phyloP scores from a whole-genome alignment of 1,139 yeast species.

The Suhomyces guaymorum region DNA sequence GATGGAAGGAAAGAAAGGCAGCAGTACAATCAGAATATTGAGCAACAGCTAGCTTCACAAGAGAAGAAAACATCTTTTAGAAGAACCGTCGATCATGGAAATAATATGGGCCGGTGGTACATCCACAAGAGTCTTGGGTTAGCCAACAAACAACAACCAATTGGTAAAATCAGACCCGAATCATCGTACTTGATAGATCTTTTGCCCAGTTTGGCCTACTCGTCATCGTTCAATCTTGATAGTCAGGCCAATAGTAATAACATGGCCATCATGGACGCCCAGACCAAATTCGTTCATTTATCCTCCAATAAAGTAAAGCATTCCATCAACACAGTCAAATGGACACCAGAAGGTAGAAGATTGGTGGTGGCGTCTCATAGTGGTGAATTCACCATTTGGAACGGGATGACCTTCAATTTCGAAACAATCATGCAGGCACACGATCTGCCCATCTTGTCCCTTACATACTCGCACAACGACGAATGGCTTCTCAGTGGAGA shows the following conservation, averaged over 20 bases:
- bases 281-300: slow-evolving; percentile 85
- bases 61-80: slow-evolving; percentile 62
- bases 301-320: slow-evolving; percentile 90
- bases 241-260: slow-evolving; percentile 35
- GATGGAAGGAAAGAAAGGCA: slow-evolving; percentile 5
- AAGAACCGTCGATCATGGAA: slow-evolving; percentile 87
- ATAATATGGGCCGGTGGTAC: slow-evolving; percentile 74
- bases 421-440: slow-evolving; percentile 99
- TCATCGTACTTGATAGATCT: slow-evolving; percentile 71
- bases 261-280: slow-evolving; percentile 57
- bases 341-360: slow-evolving; percentile 97
- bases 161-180: slow-evolving; percentile 73
- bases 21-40: slow-evolving; percentile 38
- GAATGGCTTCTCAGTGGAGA: slow-evolving; percentile 96
- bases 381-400: slow-evolving; percentile 97
- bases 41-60: slow-evolving; percentile 48
- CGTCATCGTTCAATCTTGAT: slow-evolving; percentile 23
- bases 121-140: slow-evolving; percentile 59
- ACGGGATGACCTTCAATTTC: slow-evolving; percentile 91
- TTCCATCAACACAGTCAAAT: slow-evolving; percentile 83
- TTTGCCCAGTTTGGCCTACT: slow-evolving; percentile 69
- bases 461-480: slow-evolving; percentile 84
- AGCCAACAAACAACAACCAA: slow-evolving; percentile 39
- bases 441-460: slow-evolving; percentile 80
- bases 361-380: slow-evolving; percentile 86